Conservation (phyloP, 306 rosid genomes). For the Fagus sylvatica region DNA sequence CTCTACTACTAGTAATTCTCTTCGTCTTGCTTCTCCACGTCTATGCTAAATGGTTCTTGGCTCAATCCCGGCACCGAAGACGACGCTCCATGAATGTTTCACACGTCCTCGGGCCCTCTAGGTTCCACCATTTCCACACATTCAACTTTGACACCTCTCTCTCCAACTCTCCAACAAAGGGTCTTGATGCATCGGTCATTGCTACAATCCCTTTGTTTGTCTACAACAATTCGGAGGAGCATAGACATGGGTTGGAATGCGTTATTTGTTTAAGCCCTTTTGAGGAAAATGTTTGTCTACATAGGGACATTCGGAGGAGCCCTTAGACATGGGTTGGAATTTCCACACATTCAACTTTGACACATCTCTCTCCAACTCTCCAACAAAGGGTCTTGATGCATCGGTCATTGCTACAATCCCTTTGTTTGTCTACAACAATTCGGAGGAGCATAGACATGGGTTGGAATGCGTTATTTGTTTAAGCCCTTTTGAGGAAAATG, state of each 20-base stretch:
- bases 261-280: slow-evolving; percentile 75
- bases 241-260: slow-evolving; percentile 46
- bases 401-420: slow-evolving; percentile 58
- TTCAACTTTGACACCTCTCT: slow-evolving; percentile 44
- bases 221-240: slow-evolving; percentile 27
- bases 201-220: slow-evolving; percentile 67
- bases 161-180: slow-evolving; percentile 47
- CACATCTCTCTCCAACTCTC: slow-evolving; percentile 29
- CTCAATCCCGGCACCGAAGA: slow-evolving; percentile 57
- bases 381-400: slow-evolving; percentile 70
- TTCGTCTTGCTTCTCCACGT: slow-evolving; percentile 89
- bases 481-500: slow-evolving; percentile 61
- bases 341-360: slow-evolving; percentile 49
- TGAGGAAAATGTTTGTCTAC: slow-evolving; percentile 61
- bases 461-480: slow-evolving; percentile 84
- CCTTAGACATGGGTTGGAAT: slow-evolving; percentile 34
- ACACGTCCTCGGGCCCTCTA: slow-evolving; percentile 52
- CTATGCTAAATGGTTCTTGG: slow-evolving; percentile 83
- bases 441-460: slow-evolving; percentile 13
- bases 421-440: slow-evolving; percentile 46
- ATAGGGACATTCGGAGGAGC: slow-evolving; percentile 25
- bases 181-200: slow-evolving; percentile 55
- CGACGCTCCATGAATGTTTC: slow-evolving; percentile 53
- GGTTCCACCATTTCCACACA: slow-evolving; percentile 53
- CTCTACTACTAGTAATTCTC: slow-evolving; percentile 76